Base-by-base conservation (phyloP, 2,329 filamentous ascomycete genomes). In the Paracorniculantispora psalliotae region DNA sequence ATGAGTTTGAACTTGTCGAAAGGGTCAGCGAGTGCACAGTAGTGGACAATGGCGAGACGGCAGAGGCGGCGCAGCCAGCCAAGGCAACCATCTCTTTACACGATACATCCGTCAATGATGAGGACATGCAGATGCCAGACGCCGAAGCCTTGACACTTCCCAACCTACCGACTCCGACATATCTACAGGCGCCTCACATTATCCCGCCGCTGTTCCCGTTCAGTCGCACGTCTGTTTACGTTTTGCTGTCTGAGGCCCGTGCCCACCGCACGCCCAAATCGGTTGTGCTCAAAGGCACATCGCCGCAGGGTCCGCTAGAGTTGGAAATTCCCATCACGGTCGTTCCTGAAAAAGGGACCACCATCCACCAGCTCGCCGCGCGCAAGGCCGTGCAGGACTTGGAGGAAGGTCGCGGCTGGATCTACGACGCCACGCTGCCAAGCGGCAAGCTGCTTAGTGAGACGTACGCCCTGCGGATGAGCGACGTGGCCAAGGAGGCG, bases 281-380 rank as follows among this genome's bases (percentile, higher is more conserved):
- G 0, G 76, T 91, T 13, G 67, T 83, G 0, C 77, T 91, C 3
- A 79, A 76, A 21, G 87, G 79, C 1, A 85, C 76, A 0, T 86
- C 80, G 3, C 62, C 69, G 0, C 75, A 83, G 37, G 85, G 85
- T 0, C 83, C 85, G 0, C 73, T 91, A 0, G 77, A 83, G 56
- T 78, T 90, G 5, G 80, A 83, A 44, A 86, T 92, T 13, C 86
- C 87, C 0, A 75, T 91, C 39, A 77, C 81, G 2, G 65, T 75
- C 2, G 69, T 83, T 0, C 63, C 75, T 0, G 67, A 72, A 0
- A 75, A 73, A 33, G 78, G 77, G 2, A 72, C 82, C 54, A 87
- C 81, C 0, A 81, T 91, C 44, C 88, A 91, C 67, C 85, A 89
- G 64, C 82, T 92, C 0, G 87, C 87, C 1, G 87, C 86, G 0